A percentile compares a stretch with the other conserved stretches of the same genome.
phyloP scores from a whole-genome alignment of 805 yeast species.

The Kluyveromyces siamensis region DNA sequence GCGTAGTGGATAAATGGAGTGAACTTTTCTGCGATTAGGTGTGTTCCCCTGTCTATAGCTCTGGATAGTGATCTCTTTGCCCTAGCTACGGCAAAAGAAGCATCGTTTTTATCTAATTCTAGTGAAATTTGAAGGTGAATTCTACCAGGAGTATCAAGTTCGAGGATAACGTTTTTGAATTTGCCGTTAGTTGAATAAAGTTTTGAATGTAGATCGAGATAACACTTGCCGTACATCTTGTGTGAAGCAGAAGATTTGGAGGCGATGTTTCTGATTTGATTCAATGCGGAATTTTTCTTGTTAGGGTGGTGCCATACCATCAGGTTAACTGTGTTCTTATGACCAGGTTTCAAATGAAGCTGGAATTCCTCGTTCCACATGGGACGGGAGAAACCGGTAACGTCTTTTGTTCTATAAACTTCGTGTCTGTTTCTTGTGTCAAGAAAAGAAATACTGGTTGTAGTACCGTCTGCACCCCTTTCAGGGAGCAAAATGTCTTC shows the following conservation, averaged over 20 bases:
- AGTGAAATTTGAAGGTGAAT: slow-evolving; percentile 58
- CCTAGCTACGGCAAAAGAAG: slow-evolving; percentile 71
- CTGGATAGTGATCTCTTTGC: slow-evolving; percentile 58
- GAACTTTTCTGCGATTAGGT: slow-evolving; percentile 65
- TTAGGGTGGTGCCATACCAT: not conserved
- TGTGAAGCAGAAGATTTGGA: not conserved
- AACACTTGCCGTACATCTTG: not conserved
- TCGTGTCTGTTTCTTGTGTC: slow-evolving; percentile 47
- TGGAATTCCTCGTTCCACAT: slow-evolving; percentile 64
- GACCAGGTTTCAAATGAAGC: slow-evolving; percentile 15
- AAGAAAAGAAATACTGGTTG: slow-evolving; percentile 25
- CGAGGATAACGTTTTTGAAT: not conserved
- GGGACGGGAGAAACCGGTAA: slow-evolving; percentile 56
- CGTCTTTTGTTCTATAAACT: slow-evolving; percentile 61
- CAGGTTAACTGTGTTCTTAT: not conserved
- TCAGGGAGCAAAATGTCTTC: slow-evolving; percentile 35
- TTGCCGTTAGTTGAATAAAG: not conserved
- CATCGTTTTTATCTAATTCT: slow-evolving; percentile 74
- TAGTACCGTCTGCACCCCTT: not conserved
- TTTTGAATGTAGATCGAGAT: not conserved
- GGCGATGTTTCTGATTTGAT: not conserved
- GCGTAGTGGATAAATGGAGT: slow-evolving; percentile 50
- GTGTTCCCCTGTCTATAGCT: slow-evolving; percentile 57
- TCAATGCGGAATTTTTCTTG: not conserved
- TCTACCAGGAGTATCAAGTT: slow-evolving; percentile 54